phyloP scores from a whole-genome alignment of 2,329 filamentous ascomycete species.

The Exophiala bonariae region DNA sequence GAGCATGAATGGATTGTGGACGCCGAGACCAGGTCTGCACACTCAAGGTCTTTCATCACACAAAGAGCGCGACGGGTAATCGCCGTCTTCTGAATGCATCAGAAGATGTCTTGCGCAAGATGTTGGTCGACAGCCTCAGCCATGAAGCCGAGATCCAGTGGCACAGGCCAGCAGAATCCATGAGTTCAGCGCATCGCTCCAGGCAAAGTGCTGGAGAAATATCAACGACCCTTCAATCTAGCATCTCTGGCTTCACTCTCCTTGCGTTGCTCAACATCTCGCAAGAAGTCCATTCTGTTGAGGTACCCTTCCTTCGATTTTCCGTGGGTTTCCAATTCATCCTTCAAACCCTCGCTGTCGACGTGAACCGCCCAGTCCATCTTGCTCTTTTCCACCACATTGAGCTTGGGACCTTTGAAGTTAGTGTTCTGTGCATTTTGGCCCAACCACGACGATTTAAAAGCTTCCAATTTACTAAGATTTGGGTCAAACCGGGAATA shows the following conservation, averaged over 20 bases:
- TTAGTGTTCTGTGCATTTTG: conserved; percentile 29
- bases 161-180: no score
- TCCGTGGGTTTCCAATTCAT: conserved; percentile 61
- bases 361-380: conserved; percentile 67
- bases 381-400: conserved; percentile 65
- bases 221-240: conserved; percentile 45
- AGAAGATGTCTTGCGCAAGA: no score
- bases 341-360: conserved; percentile 59
- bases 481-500: conserved; percentile 50
- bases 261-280: conserved; percentile 54
- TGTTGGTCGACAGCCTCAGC: no score
- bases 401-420: conserved; percentile 59
- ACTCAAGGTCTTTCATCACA: no score
- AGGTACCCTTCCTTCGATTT: conserved; percentile 64
- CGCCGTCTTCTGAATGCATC: no score
- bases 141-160: no score
- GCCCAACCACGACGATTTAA: conserved; percentile 32
- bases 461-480: conserved; percentile 28
- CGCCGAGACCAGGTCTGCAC: no score
- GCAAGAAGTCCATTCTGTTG: conserved; percentile 63
- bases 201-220: no score
- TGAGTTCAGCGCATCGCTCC: no score
- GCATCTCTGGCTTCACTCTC: conserved; percentile 57
- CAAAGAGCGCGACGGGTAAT: no score
- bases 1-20: no score